phyloP scores from a whole-genome alignment of 768 basidiomycete species.

The Lentinula lateritia region DNA sequence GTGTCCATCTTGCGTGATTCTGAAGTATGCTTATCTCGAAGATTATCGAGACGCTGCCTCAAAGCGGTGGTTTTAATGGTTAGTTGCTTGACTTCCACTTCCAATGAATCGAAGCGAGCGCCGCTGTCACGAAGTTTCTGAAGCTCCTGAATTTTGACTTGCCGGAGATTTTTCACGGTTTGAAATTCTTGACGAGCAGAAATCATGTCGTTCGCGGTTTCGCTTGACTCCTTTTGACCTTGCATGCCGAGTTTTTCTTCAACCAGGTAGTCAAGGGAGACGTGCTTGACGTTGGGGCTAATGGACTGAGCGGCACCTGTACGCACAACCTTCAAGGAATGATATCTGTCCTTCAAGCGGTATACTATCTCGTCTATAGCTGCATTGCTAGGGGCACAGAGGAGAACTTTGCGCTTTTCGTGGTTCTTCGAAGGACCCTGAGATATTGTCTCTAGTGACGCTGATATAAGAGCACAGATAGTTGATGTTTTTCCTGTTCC shows the following conservation, averaged over 20 bases:
- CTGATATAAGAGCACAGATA: slow-evolving; percentile 89
- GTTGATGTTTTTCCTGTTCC: slow-evolving; percentile 99
- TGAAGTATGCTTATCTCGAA: slow-evolving; percentile 80
- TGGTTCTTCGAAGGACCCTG: slow-evolving; percentile 41
- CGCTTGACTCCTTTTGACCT: slow-evolving; percentile 35
- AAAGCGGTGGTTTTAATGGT: slow-evolving; percentile 60
- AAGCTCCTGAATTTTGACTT: slow-evolving; percentile 58
- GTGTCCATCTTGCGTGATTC: slow-evolving; percentile 80
- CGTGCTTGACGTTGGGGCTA: slow-evolving; percentile 74
- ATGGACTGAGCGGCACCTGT: slow-evolving; percentile 75
- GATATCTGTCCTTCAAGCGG: slow-evolving; percentile 69
- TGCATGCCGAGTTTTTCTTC: slow-evolving; percentile 61
- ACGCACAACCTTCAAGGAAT: slow-evolving; percentile 80
- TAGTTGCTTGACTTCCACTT: slow-evolving; percentile 63
- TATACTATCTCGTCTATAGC: slow-evolving; percentile 95
- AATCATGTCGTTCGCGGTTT: slow-evolving; percentile 53
- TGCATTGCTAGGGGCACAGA: slow-evolving; percentile 98
- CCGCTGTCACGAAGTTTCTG: slow-evolving; percentile 50
- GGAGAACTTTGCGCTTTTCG: slow-evolving; percentile 61
- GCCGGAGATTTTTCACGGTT: slow-evolving; percentile 52
- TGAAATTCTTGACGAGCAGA: slow-evolving; percentile 64
- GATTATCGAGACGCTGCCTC: slow-evolving; percentile 64
- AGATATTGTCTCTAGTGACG: slow-evolving; percentile 63
- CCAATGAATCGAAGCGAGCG: slow-evolving; percentile 47
- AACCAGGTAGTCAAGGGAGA: slow-evolving; percentile 83